Evolutionary conservation across 208 protist species (phyloP).

Genomic region (Zelonia costaricensis): DNA sequence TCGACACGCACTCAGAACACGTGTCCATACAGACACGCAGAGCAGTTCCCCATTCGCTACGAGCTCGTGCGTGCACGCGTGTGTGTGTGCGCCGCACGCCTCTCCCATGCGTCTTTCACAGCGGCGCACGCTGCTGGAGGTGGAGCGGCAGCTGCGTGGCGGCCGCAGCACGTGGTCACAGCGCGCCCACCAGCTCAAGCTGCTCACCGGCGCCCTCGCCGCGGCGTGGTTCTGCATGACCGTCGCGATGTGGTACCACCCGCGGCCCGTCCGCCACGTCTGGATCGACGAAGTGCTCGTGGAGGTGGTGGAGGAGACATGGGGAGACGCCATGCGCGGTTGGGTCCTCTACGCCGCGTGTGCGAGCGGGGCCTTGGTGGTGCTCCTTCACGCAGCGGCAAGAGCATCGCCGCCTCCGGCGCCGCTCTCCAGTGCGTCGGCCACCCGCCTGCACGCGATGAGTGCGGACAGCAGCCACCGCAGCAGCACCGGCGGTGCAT

Average conservation of each 20-base stretch:
- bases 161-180: conserved; percentile 6
- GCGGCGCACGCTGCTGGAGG: conserved; percentile 19
- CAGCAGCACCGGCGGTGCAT: background rate
- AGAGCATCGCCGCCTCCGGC: no score
- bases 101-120: conserved; percentile 30
- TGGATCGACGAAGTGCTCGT: conserved; percentile 81
- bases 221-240: conserved; percentile 14
- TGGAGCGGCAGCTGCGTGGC: conserved; percentile 27
- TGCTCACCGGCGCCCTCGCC: conserved; percentile 11
- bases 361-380: conserved; percentile 23
- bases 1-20: no score
- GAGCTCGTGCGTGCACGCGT: no score
- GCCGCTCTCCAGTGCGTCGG: no score
- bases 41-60: no score
- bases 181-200: conserved; percentile 19
- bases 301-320: conserved; percentile 64
- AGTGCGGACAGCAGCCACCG: no score
- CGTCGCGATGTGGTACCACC: conserved; percentile 35
- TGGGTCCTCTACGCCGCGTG: conserved; percentile 20
- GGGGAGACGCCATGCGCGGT: conserved; percentile 13
- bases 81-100: no score
- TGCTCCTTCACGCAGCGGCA: conserved; percentile 19
- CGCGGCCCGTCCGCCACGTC: conserved; percentile 34
- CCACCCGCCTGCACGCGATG: no score
- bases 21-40: no score